A percentile compares a stretch with the other conserved stretches of the same genome.
phyloP scores from a whole-genome alignment of 192 early-diverging fungal genomes.

The Mortierella claussenii region DNA sequence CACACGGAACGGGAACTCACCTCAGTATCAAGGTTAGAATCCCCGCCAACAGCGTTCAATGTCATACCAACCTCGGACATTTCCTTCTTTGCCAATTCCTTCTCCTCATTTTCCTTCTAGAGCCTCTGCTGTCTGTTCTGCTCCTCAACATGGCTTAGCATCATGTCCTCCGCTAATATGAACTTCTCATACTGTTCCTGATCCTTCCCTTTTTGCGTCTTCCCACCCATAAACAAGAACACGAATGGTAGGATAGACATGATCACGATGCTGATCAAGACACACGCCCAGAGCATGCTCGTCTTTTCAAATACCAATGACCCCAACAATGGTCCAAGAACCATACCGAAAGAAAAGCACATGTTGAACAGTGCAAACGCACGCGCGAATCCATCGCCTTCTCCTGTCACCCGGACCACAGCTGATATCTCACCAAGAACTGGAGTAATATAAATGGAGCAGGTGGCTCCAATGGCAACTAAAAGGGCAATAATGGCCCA shows the following conservation, averaged over 20 bases:
- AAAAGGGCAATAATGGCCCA: slow-evolving; percentile 53
- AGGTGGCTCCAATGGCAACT: slow-evolving; percentile 42
- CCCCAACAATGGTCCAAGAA: slow-evolving; percentile 23
- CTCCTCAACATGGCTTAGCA: slow-evolving; percentile 20
- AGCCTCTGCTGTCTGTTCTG: no score
- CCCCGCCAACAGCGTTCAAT: no score
- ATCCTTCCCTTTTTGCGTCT: slow-evolving; percentile 24
- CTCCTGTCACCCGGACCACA: slow-evolving; percentile 46
- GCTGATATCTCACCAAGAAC: slow-evolving; percentile 57
- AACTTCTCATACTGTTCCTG: slow-evolving; percentile 29
- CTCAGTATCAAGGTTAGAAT: no score
- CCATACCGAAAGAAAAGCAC: slow-evolving; percentile 43
- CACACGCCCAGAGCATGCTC: slow-evolving; percentile 37
- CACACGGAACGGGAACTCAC: no score
- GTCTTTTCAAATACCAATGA: slow-evolving; percentile 31
- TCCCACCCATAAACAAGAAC: slow-evolving; percentile 34
- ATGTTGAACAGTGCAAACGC: slow-evolving; percentile 59
- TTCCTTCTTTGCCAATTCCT: no score
- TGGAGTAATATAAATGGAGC: slow-evolving; percentile 51
- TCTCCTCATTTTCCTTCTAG: no score
- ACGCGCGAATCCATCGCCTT: slow-evolving; percentile 54
- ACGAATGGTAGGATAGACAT: slow-evolving; percentile 23
- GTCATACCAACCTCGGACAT: no score
- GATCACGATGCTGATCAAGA: slow-evolving; percentile 21
- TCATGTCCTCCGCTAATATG: slow-evolving; percentile 12